phyloP scores from a whole-genome alignment of 768 basidiomycete genomes.

The Tulasnella sp. region DNA sequence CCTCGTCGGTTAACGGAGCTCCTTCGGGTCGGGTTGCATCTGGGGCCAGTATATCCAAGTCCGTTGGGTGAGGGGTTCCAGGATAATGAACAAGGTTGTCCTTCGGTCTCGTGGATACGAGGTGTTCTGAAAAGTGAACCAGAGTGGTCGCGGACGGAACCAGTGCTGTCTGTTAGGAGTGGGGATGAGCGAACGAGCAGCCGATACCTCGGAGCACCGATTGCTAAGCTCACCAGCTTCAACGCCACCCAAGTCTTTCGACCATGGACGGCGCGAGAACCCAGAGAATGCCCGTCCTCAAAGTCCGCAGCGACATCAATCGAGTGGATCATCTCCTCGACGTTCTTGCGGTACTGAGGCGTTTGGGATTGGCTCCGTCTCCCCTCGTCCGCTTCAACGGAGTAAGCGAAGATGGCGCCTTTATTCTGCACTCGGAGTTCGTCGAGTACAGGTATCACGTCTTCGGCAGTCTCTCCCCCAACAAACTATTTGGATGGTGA shows the following conservation, averaged over 20 bases:
- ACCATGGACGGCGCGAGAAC: slow-evolving; percentile 37
- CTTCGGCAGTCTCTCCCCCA: slow-evolving; percentile 75
- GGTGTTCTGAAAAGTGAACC: slow-evolving; percentile 56
- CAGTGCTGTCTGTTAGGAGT: slow-evolving; percentile 55
- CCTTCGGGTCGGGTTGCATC: slow-evolving; percentile 3
- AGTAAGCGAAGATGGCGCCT: slow-evolving; percentile 76
- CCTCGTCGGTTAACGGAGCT: slow-evolving; percentile 45
- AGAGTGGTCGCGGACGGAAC: slow-evolving; percentile 60
- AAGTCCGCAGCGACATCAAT: slow-evolving; percentile 79
- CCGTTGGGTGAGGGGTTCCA: slow-evolving; percentile 57
- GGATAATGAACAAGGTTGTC: slow-evolving; percentile 55
- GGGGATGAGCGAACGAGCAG: slow-evolving; percentile 17
- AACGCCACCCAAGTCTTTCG: slow-evolving; percentile 79
- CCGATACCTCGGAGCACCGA: background rate
- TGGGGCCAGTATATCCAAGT: slow-evolving; percentile 41
- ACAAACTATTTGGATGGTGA: slow-evolving; percentile 67
- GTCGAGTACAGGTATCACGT: slow-evolving; percentile 60
- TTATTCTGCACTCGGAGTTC: slow-evolving; percentile 62
- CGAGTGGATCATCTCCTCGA: slow-evolving; percentile 69
- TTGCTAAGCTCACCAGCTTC: slow-evolving; percentile 57
- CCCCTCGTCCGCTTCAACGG: slow-evolving; percentile 75
- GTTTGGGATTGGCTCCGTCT: slow-evolving; percentile 30
- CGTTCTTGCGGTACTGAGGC: slow-evolving; percentile 55
- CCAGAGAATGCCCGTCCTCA: slow-evolving; percentile 46
- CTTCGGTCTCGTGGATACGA: slow-evolving; percentile 36